These are phyloP conservation scores for Gardenia jasminoides DNA, from an alignment of 257 asterid genomes.

Conservation along the genomic window DNA sequence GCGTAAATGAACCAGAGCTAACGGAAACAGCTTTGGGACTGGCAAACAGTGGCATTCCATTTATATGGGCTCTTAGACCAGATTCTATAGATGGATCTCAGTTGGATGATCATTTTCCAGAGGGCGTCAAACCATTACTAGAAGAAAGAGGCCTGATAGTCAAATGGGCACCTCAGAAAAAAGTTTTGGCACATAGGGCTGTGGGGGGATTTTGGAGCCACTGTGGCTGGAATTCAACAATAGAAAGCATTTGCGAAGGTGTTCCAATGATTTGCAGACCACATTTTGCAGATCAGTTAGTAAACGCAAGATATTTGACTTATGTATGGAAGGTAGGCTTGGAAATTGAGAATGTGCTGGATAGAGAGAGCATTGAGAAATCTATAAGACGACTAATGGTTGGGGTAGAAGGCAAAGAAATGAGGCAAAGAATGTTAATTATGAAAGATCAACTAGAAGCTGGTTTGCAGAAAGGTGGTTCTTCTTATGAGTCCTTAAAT, in stretches of 20 bases:
- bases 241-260: conserved; percentile 38
- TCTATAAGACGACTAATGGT: conserved; percentile 25
- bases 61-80: conserved; percentile 46
- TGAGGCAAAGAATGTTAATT: conserved; percentile 27
- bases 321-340: conserved; percentile 40
- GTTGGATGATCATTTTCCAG: conserved; percentile 34
- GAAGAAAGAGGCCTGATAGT: conserved; percentile 37
- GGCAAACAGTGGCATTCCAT: conserved; percentile 37
- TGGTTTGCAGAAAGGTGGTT: conserved; percentile 33
- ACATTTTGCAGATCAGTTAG: conserved; percentile 34
- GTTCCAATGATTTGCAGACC: conserved; percentile 56
- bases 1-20: conserved; percentile 28
- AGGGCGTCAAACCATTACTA: conserved; percentile 14
- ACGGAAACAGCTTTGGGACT: conserved; percentile 41
- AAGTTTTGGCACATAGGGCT: conserved; percentile 37
- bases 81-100: conserved; percentile 28
- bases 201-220: conserved; percentile 46
- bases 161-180: conserved; percentile 44
- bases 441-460: conserved; percentile 30
- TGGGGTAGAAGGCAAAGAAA: conserved; percentile 32
- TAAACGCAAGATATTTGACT: conserved; percentile 40
- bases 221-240: conserved; percentile 27
- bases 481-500: conserved; percentile 28
- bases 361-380: conserved; percentile 28
- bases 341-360: conserved; percentile 32